A percentile compares a stretch with the other conserved stretches of the same genome.
Conservation (phyloP, 768 basidiomycete species). For the Boletus reticulatus region DNA sequence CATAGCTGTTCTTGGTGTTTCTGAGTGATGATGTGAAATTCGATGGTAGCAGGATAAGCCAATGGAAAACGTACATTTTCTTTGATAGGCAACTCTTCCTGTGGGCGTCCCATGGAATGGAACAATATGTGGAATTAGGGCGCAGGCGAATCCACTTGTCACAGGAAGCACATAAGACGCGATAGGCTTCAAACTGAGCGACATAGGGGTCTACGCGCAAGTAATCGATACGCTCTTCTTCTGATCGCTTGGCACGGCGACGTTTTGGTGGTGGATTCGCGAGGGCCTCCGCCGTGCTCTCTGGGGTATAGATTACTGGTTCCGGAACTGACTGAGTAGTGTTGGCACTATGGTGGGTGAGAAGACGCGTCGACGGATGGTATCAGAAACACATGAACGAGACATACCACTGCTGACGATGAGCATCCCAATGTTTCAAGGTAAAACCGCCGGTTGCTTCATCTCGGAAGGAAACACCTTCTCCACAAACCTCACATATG, state of each 20-base stretch:
- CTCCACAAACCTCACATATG: constrained; percentile 62
- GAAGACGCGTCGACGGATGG: constrained; percentile 6
- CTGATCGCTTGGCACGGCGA: constrained; percentile 71
- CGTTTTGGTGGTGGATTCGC: constrained; percentile 56
- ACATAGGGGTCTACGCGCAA: constrained; percentile 70
- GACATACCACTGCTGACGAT: constrained; percentile 57
- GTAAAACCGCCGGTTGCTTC: constrained; percentile 62
- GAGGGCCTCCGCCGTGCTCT: constrained; percentile 39
- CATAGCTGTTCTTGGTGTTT: constrained; percentile 51
- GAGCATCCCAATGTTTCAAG: constrained; percentile 66
- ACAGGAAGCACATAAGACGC: constrained; percentile 75
- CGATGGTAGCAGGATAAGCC: constrained; percentile 1
- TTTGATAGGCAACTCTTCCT: constrained; percentile 79
- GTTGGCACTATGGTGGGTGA: constrained; percentile 22
- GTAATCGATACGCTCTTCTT: constrained; percentile 75
- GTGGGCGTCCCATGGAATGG: constrained; percentile 88
- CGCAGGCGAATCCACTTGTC: constrained; percentile 86
- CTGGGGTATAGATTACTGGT: constrained; percentile 44
- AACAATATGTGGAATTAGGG: constrained; percentile 84
- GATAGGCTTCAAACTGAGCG: constrained; percentile 76
- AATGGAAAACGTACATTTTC: constrained; percentile 52
- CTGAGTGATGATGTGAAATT: constrained; percentile 12
- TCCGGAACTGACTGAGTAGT: constrained; percentile 33
- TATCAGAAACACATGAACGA: constrained; percentile 1
- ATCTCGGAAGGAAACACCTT: constrained; percentile 65